These are phyloP conservation scores for Botrytis paeoniae DNA, from an alignment of 2,329 filamentous ascomycete genomes.

Conservation along the genomic window DNA sequence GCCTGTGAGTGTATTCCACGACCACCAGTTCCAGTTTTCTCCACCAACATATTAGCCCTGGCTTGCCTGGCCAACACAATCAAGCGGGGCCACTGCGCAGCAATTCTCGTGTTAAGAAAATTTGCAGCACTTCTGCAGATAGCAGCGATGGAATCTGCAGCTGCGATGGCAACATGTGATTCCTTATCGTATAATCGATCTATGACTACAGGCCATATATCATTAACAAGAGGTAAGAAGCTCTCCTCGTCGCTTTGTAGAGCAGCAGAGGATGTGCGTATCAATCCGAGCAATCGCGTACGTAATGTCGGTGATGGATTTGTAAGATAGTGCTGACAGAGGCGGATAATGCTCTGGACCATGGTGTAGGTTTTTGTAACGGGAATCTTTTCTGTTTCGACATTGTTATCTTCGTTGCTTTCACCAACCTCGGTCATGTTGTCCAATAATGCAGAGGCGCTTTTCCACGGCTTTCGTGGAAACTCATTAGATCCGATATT, in stretches of 20 bases:
- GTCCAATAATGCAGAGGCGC: constrained; percentile 39
- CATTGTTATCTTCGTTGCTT: constrained; percentile 32
- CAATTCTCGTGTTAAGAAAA: constrained; percentile 75
- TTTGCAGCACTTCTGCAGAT: constrained; percentile 73
- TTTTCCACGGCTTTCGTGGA: constrained; percentile 39
- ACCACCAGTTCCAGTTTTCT: constrained; percentile 37
- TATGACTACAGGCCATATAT: constrained; percentile 81
- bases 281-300: constrained; percentile 71
- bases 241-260: constrained; percentile 74
- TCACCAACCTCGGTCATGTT: constrained; percentile 25
- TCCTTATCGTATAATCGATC: constrained; percentile 65
- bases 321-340: constrained; percentile 88
- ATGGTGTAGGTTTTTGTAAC: constrained; percentile 78
- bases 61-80: constrained; percentile 49
- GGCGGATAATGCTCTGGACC: constrained; percentile 73
- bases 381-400: constrained; percentile 50
- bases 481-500: constrained; percentile 28
- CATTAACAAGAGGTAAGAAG: constrained; percentile 86
- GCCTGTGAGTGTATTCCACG: constrained; percentile 60
- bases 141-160: constrained; percentile 64
- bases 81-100: constrained; percentile 65
- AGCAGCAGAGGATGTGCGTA: constrained; percentile 68
- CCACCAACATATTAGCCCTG: constrained; percentile 43
- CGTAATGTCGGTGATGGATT: constrained; percentile 78
- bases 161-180: constrained; percentile 65